These are phyloP conservation scores for Bullera alba DNA, from an alignment of 768 basidiomycete species.

Conservation along the genomic window DNA sequence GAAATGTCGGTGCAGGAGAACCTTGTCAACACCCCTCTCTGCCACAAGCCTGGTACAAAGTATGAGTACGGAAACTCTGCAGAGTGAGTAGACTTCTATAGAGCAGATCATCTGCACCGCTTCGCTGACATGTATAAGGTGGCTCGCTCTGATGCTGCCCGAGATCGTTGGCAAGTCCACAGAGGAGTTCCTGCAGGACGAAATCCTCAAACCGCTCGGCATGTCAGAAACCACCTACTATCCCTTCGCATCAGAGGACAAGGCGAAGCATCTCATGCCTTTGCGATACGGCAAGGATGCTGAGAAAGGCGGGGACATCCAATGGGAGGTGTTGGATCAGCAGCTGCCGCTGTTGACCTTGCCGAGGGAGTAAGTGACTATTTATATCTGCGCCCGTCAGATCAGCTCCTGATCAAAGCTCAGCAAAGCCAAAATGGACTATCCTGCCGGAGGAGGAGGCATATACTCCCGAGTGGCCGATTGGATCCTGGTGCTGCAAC, in stretches of 20 bases:
- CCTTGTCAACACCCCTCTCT: conserved; percentile 32
- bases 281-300: conserved; percentile 11
- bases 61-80: conserved; percentile 38
- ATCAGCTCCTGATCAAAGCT: not conserved
- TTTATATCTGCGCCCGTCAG: not conserved
- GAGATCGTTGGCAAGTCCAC: conserved; percentile 7
- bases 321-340: conserved; percentile 17
- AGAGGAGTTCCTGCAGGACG: conserved; percentile 26
- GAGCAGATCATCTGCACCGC: not conserved
- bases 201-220: conserved; percentile 23
- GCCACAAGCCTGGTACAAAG: conserved; percentile 17
- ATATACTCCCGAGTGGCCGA: conserved; percentile 26
- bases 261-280: conserved; percentile 24
- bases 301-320: not conserved
- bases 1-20: conserved; percentile 18
- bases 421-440: conserved; percentile 30
- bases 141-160: conserved; percentile 24
- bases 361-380: conserved; percentile 30
- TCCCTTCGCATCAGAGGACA: conserved; percentile 19
- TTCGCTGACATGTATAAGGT: conserved; percentile 3
- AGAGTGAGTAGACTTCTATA: conserved; percentile 16
- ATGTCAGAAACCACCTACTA: conserved; percentile 30
- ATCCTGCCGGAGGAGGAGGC: conserved; percentile 39
- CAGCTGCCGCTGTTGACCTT: conserved; percentile 25
- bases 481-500: conserved; percentile 27